These are phyloP conservation scores for Mollisia scopiformis DNA, from an alignment of 2,329 filamentous ascomycete species.

Conservation along the genomic window DNA sequence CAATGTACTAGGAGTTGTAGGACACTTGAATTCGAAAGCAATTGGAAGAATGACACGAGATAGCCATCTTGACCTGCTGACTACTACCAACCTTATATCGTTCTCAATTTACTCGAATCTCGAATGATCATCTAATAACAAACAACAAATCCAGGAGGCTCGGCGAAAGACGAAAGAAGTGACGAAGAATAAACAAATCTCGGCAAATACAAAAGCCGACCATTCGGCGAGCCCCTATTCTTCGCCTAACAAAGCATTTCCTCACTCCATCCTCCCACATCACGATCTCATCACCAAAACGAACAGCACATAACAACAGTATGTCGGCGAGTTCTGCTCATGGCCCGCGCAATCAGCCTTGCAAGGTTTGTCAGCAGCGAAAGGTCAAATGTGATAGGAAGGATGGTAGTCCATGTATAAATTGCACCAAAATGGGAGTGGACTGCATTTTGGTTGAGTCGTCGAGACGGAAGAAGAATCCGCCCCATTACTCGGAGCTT, in stretches of 20 bases:
- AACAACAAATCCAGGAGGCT: neutral
- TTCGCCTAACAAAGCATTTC: neutral
- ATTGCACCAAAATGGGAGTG: slow-evolving; percentile 35
- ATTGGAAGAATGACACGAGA: neutral
- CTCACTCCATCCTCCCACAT: neutral
- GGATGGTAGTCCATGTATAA: slow-evolving; percentile 47
- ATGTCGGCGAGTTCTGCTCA: neutral
- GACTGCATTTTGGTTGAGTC: neutral
- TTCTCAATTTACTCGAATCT: neutral
- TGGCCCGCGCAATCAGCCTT: neutral
- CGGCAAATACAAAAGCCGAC: neutral
- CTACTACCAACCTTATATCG: neutral
- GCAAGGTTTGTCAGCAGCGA: slow-evolving; percentile 12
- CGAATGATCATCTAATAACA: neutral
- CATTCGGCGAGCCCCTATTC: neutral
- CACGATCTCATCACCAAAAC: neutral
- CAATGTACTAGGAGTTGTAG: neutral
- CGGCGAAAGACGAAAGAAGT: neutral
- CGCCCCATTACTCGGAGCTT: neutral
- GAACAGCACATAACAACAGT: neutral
- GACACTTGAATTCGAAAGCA: neutral
- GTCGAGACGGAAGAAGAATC: neutral
- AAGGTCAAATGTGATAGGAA: slow-evolving; percentile 41
- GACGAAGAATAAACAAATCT: neutral
- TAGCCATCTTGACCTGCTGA: neutral